A percentile compares a stretch with the other conserved stretches of the same genome.
These are phyloP conservation scores for Paecilomyces formosus DNA, from an alignment of 2,329 filamentous ascomycete genomes.

Conservation along the genomic window DNA sequence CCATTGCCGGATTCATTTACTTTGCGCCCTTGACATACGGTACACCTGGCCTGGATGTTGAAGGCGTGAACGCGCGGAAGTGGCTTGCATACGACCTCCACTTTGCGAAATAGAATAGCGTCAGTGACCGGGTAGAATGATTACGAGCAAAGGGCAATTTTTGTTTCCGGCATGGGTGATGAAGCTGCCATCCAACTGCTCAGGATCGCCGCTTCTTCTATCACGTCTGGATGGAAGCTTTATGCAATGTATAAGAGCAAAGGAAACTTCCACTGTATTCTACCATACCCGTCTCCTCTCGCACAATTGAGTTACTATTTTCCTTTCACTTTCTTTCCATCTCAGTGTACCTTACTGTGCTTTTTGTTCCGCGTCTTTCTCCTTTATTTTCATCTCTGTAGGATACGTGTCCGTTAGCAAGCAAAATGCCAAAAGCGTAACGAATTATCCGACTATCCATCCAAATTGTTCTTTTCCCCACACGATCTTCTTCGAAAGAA, in stretches of 20 bases:
- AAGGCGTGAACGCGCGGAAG: conserved; percentile 74
- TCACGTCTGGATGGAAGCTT: background rate
- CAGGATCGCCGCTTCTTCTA: background rate
- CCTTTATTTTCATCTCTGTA: background rate
- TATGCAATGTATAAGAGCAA: background rate
- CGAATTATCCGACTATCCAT: background rate
- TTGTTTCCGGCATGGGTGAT: background rate
- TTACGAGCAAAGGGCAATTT: background rate
- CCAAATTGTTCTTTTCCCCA: background rate
- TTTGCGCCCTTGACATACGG: conserved; percentile 95
- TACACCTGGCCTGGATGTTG: conserved; percentile 75
- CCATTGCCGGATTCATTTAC: conserved; percentile 77
- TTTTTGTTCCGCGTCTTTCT: background rate
- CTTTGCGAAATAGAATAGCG: conserved; percentile 75
- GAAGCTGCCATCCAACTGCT: background rate
- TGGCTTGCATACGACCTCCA: conserved; percentile 97
- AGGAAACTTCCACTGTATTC: background rate
- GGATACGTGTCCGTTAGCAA: background rate
- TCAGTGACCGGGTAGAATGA: conserved; percentile 6
- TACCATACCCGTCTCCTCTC: background rate
- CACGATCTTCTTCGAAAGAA: background rate
- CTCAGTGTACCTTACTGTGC: background rate
- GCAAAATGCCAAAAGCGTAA: background rate
- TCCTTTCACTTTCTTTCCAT: background rate
- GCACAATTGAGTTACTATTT: background rate